Evolutionary conservation across 2,329 filamentous ascomycete species (phyloP).

Genomic region (Zymoseptoria tritici): DNA sequence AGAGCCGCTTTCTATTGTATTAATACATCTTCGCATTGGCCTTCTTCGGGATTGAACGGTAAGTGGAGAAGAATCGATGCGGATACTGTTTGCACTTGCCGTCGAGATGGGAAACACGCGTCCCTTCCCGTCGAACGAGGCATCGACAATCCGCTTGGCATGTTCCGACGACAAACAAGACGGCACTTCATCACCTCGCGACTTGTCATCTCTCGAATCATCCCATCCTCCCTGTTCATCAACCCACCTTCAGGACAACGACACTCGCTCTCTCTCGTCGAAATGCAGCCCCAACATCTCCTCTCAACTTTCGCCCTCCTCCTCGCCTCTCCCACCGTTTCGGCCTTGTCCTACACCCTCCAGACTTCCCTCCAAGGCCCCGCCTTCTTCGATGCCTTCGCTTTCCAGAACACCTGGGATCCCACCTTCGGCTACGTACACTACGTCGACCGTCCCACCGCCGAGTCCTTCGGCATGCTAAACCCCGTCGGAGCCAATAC

Average conservation of each 20-base stretch:
- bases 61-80: not conserved
- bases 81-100: not conserved
- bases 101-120: not conserved
- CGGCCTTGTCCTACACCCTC: constrained; percentile 6
- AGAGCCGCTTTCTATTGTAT: not conserved
- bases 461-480: constrained; percentile 26
- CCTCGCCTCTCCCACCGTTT: constrained; percentile 1
- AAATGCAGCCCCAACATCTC: not conserved
- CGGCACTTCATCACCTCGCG: constrained; percentile 4
- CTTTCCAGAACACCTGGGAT: constrained; percentile 27
- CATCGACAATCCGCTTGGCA: not conserved
- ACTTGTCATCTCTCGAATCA: not conserved
- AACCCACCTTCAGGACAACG: not conserved
- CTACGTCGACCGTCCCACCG: constrained; percentile 37
- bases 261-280: not conserved
- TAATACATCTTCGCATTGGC: not conserved
- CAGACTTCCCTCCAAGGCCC: constrained; percentile 14
- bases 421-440: constrained; percentile 30
- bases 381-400: constrained; percentile 31
- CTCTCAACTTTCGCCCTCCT: constrained; percentile 1
- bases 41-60: not conserved
- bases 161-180: constrained; percentile 5
- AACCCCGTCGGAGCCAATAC: constrained; percentile 8
- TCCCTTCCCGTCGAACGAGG: not conserved
- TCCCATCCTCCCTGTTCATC: not conserved